Conservation (phyloP, 768 basidiomycete species). For the Tylopilus rubrobrunneus region DNA sequence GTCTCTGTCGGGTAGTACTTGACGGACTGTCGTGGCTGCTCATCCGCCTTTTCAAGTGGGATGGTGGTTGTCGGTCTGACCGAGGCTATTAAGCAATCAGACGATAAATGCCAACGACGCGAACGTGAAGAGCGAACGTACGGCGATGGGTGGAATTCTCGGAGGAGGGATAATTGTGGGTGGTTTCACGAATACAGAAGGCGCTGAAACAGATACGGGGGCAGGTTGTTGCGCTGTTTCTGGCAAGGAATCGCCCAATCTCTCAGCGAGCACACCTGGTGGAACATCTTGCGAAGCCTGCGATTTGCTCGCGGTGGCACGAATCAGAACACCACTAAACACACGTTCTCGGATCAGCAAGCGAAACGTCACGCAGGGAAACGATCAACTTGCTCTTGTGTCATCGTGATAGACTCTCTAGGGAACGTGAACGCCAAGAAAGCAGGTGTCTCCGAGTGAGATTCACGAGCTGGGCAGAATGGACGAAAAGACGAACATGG, state of each 20-base stretch:
- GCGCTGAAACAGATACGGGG: neutral
- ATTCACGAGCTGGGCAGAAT: neutral
- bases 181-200: neutral
- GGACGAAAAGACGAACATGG: slow-evolving; percentile 21
- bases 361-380: neutral
- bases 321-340: slow-evolving; percentile 13
- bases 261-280: neutral
- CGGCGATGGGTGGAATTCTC: slow-evolving; percentile 6
- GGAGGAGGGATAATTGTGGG: neutral
- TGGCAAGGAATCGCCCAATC: neutral
- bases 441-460: slow-evolving; percentile 2
- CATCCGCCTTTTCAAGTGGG: slow-evolving; percentile 13
- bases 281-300: slow-evolving; percentile 5
- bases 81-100: slow-evolving; percentile 10
- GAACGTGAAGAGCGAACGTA: neutral
- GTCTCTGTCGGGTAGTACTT: slow-evolving; percentile 11
- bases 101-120: neutral
- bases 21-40: neutral
- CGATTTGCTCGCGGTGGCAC: slow-evolving; percentile 5
- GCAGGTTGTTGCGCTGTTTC: neutral
- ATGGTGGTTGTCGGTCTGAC: slow-evolving; percentile 7
- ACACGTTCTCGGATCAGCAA: slow-evolving; percentile 8
- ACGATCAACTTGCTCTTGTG: slow-evolving; percentile 20
- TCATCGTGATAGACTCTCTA: slow-evolving; percentile 23
- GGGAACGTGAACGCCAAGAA: neutral